Percentiles rank a stretch among this genome's conserved stretches.
Evolutionary conservation across 2,329 filamentous ascomycete genomes (phyloP).

Genomic region (Thelonectria rubi): DNA sequence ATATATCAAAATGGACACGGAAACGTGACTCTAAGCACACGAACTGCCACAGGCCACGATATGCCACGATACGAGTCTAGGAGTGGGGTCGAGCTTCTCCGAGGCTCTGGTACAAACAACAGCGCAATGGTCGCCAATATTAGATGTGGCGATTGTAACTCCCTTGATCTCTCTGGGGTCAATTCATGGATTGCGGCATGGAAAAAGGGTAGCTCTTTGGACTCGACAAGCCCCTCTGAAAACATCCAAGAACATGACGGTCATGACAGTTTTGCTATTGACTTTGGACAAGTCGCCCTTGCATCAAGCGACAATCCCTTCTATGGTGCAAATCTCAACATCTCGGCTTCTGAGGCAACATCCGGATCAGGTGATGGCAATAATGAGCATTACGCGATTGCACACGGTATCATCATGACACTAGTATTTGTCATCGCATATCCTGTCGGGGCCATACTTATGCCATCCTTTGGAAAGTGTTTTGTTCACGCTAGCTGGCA

Average conservation of each 20-base stretch:
- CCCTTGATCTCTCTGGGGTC: constrained; percentile 53
- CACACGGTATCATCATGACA: constrained; percentile 68
- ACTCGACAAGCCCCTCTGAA: constrained; percentile 52
- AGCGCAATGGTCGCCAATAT: constrained; percentile 69
- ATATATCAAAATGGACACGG: constrained; percentile 66
- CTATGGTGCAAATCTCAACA: too few relatives aligned
- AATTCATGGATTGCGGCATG: constrained; percentile 65
- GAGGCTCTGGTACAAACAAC: constrained; percentile 63
- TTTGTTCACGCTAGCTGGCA: constrained; percentile 66
- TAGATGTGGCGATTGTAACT: constrained; percentile 60
- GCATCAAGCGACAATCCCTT: constrained; percentile 63
- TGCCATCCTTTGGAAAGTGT: constrained; percentile 67
- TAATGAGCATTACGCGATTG: not conserved
- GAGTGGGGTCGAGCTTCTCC: constrained; percentile 61
- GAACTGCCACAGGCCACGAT: constrained; percentile 56
- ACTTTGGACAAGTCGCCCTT: constrained; percentile 59
- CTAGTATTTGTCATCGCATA: constrained; percentile 67
- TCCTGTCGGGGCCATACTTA: constrained; percentile 67
- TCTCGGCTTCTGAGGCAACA: constrained; percentile 40
- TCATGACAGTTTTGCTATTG: constrained; percentile 55
- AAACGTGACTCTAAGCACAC: constrained; percentile 70
- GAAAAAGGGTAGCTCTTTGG: constrained; percentile 57
- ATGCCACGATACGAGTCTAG: constrained; percentile 57
- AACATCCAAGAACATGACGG: constrained; percentile 58
- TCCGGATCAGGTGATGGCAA: not conserved